Base-by-base conservation (phyloP, 805 yeast genomes). In the Isabelozyma gotoi region DNA sequence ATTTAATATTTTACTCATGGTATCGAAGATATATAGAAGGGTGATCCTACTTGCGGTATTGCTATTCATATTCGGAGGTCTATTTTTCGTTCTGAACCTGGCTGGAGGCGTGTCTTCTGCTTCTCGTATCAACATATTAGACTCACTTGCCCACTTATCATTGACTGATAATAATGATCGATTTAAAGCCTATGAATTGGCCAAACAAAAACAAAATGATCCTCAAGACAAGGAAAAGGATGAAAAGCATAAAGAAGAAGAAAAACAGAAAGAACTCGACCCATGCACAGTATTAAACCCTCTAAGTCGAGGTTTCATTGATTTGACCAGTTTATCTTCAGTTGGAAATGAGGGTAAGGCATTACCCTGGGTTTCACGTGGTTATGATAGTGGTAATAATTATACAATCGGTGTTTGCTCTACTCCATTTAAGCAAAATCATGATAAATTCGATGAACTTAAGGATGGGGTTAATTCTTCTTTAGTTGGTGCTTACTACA, bases 361-460 rank as follows among this genome's bases (percentile, higher is more conserved):
- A 7, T n/a, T 47, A 24, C 62, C 84, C 18, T 88, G 91, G 88
- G 63, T 72, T 33, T 81, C 91, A 3, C 76, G 75, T 47, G 95
- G 95, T 0, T 77, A 75, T 59, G 94, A 84, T 49, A 79, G 78
- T 53, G 82, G 82, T 19, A 71, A 67, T 38, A 90, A 90, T 63
- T 90, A 84, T 66, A 85, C 75, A 37, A 14, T 74, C 52, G 84
- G 78, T 7, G 65, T 73, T 36, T 55, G 76, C 57, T 55, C 82
- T 46, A 53, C 78, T 61, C 64, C 79, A 46, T 56, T 73, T 65
- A 54, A 78, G 55, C 44, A 73, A 66, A 15, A 65, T 60, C 56
- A 71, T 66, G 42, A 80, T 70, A 39, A 50, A 4, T 38, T 34
- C 4, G 42, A 51, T 12, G 76, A 71, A 46, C 67, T 72, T 34